Evolutionary conservation across 345 rosid genomes (phyloP), one percentile per base, ranked within the genome.

Genomic region (Eucalyptus curtisii): DNA sequence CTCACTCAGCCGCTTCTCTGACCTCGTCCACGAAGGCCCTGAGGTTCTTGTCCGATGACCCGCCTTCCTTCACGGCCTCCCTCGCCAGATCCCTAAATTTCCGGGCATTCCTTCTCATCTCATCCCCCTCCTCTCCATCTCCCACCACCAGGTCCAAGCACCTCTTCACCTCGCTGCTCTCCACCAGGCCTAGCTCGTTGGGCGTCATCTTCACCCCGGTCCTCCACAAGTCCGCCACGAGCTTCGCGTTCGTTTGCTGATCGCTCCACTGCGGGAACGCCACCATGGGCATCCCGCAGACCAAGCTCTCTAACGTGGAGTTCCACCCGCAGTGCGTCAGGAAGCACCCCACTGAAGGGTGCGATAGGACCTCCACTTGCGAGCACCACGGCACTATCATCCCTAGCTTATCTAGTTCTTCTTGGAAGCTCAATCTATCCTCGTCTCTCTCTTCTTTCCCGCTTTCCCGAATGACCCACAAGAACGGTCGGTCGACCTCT

Each of bases 241-340:
- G 80, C 91, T 86, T 93, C 4, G 92, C 90, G 17, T 92, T 92
- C 81, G 89, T 88, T 84, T 8, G 10, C 44, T 93, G 94, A 37
- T 93, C 94, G 1, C 93, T 40, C 86, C 87, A 91, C 42, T 89
- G 92, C 5, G 94, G 94, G 53, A 71, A 87, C 13, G 85, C 89
- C 87, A 93, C 91, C 90, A 90, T 25, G 0, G 93, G 92, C 48
- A 91, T 91, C 6, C 93, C 92, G 8, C 80, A 52, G 25, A 84
- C 90, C 89, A 92, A 64, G 90, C 94, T 89, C 87, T 93, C 93
- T 8, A 52, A n/a, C 15, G 90, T 90, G 33, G 93, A 93, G 89
- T 89, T 91, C 94, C 94, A 93, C 6, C 94, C 93, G 25, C 93
- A 91, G 49, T 92, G 94, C 64, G 91, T 88, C 82, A 93, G 59